Conservation (phyloP, 176 grass and related monocot genomes). For the Musa acuminata region DNA sequence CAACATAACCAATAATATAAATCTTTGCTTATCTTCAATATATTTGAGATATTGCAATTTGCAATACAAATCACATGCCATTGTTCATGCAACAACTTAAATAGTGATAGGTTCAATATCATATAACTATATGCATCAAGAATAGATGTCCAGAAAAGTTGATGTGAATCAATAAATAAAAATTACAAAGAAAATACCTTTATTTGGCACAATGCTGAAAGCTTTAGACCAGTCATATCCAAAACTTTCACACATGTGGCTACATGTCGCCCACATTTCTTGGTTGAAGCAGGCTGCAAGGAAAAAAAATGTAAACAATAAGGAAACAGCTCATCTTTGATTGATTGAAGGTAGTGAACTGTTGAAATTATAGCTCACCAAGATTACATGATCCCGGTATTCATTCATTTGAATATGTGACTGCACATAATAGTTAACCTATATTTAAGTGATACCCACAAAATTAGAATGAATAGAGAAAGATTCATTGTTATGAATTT, state of each 20-base stretch:
- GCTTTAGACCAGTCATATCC: slow-evolving; percentile 88
- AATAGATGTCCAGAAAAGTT: background rate
- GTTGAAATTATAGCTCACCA: slow-evolving; percentile 45
- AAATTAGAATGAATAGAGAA: slow-evolving; percentile 14
- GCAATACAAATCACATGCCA: too few relatives aligned
- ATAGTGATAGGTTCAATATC: too few relatives aligned
- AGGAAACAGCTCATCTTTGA: slow-evolving; percentile 12
- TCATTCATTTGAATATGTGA: slow-evolving; percentile 98
- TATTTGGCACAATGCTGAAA: slow-evolving; percentile 70
- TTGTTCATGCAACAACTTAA: too few relatives aligned
- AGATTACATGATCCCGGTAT: slow-evolving; percentile 75
- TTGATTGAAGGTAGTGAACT: background rate
- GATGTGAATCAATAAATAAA: background rate
- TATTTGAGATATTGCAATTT: too few relatives aligned
- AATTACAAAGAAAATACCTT: slow-evolving; percentile 36
- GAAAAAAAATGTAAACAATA: slow-evolving; percentile 26
- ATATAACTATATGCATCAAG: background rate
- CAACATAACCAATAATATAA: too few relatives aligned
- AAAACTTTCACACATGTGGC: slow-evolving; percentile 77
- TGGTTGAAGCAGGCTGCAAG: slow-evolving; percentile 37
- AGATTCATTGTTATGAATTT: slow-evolving; percentile 17
- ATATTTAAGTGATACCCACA: background rate
- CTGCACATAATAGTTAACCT: slow-evolving; percentile 86
- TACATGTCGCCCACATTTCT: slow-evolving; percentile 59
- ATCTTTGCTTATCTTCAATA: too few relatives aligned